Conservation (phyloP, 2,329 filamentous ascomycete species). For the Fusarium newnesense region DNA sequence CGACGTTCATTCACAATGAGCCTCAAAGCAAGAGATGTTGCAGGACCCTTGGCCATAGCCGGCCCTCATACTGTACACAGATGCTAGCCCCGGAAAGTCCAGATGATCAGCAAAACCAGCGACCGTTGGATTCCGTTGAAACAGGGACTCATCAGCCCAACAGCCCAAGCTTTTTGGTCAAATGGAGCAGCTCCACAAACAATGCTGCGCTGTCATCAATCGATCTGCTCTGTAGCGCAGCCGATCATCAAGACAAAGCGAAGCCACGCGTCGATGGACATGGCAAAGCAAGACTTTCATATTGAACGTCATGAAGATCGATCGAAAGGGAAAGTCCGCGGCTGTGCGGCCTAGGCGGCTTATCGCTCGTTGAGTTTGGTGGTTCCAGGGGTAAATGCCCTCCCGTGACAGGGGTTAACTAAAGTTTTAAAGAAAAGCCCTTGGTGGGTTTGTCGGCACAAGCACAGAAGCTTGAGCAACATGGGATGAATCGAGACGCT, state of each 20-base stretch:
- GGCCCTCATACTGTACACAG: not conserved
- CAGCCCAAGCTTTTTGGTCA: conserved; percentile 18
- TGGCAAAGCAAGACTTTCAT: not conserved
- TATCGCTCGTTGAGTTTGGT: conserved; percentile 6
- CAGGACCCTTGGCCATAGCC: not conserved
- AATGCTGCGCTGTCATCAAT: conserved; percentile 28
- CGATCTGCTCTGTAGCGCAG: conserved; percentile 4
- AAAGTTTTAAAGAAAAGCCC: conserved; percentile 35
- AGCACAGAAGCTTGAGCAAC: conserved; percentile 25
- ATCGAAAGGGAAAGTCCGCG: not conserved
- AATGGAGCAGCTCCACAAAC: conserved; percentile 27
- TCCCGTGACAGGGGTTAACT: conserved; percentile 17
- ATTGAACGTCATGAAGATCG: not conserved
- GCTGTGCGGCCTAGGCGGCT: not conserved
- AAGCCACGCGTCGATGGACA: conserved; percentile 23
- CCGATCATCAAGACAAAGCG: conserved; percentile 14
- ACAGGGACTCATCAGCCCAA: not conserved
- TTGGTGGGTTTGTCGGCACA: conserved; percentile 4
- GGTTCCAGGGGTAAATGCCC: conserved; percentile 29
- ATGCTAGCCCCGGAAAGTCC: conserved; percentile 9
- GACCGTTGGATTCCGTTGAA: conserved; percentile 31
- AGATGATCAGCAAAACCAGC: conserved; percentile 29
- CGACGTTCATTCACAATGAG: not conserved
- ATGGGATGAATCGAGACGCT: conserved; percentile 38
- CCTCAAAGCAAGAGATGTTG: conserved; percentile 1